Base-by-base conservation (phyloP, 805 yeast species). In the Torulaspora maleeae region DNA sequence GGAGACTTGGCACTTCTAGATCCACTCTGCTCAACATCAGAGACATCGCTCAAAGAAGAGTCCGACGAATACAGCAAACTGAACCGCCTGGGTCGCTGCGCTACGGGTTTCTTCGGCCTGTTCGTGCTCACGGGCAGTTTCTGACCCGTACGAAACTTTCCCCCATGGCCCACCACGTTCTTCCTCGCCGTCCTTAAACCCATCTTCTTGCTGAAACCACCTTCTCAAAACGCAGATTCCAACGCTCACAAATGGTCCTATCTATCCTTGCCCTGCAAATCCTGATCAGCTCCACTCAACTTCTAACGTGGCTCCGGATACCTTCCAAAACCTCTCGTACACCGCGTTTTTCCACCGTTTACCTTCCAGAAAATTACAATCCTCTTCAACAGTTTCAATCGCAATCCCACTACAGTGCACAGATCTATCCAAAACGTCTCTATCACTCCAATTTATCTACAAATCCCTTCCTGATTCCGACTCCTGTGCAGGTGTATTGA, bases 41-140 rank as follows among this genome's bases (percentile, higher is more conserved):
- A 66, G 16, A 64, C 61, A 7, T 69, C 72, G 46, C 73, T 69
- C 17, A 68, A 43, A 7, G 71, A 66, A 8, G 73, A 68, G 38
- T 60, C 66, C 17, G 72, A 72, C n/a, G 75, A 71, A 44, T 72
- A 73, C 10, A 73, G 59, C 20, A 73, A 54, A 51, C 75, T 69
- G 50, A 73, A 73, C 49, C 71, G 61, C 58, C 76, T 67, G 38
- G 70, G 72, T 45, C 66, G 60, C 13, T 48, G 36, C 38, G 42
- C 38, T 8, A 34, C 34, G 42, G 32, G 29, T 36, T 36, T 47
- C 43, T 39, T 45, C 22, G 46, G 40, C 27, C 45, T 37, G 25
- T 40, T 33, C 17, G 36, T 33, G 7, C 16, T 37, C 15, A 44
- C 50, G 9, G 52, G 55, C 17, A 35, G 36, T 33, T 50, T 54